These are phyloP conservation scores for Oenanthe javanica DNA, from an alignment of 140 eudicot genomes.

Conservation along the genomic window DNA sequence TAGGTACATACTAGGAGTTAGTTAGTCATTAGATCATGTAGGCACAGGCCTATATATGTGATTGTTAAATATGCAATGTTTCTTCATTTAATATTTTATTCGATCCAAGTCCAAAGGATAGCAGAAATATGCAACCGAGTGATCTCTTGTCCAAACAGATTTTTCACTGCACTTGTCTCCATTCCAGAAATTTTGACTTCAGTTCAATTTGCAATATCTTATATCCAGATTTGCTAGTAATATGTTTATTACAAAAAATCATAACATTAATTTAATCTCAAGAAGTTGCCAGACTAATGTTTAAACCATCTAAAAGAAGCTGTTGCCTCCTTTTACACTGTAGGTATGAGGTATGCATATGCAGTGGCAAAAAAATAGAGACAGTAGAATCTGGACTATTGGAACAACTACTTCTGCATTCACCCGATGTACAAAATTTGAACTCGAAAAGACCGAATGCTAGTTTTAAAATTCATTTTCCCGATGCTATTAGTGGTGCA, in stretches of 20 bases:
- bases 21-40: background rate
- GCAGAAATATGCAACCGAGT: background rate
- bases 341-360: conserved; percentile 61
- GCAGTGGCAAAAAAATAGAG: conserved; percentile 42
- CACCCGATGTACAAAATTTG: conserved; percentile 38
- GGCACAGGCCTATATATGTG: background rate
- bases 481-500: conserved; percentile 22
- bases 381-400: conserved; percentile 51
- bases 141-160: too few relatives aligned
- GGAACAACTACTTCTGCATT: conserved; percentile 53
- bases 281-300: background rate
- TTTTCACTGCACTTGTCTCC: background rate
- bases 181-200: background rate
- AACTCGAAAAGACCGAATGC: conserved; percentile 44
- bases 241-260: background rate
- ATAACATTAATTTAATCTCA: background rate
- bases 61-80: background rate
- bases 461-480: conserved; percentile 45
- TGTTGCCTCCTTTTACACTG: conserved; percentile 6
- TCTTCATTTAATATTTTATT: background rate
- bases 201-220: background rate
- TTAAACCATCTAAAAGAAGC: background rate
- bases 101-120: background rate
- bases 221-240: background rate
- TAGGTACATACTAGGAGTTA: background rate